phyloP scores from a whole-genome alignment of 129 eudicot species.

The Saposhnikovia divaricata region DNA sequence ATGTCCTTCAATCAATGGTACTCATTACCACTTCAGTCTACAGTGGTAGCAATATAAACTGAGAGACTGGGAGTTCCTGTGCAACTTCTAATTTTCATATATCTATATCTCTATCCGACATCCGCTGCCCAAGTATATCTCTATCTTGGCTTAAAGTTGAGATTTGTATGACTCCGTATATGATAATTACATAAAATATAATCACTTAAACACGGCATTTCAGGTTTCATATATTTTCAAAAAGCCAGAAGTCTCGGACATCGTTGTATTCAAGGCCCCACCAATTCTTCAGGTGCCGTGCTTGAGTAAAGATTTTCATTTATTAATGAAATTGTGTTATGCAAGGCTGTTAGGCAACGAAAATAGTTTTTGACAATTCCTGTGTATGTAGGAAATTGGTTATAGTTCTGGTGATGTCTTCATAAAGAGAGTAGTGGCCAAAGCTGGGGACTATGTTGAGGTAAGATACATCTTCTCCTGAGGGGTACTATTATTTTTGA shows the following conservation, averaged over 20 bases:
- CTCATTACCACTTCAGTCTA: neutral
- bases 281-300: constrained; percentile 72
- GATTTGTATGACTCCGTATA: neutral
- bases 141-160: neutral
- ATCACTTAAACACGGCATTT: neutral
- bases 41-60: too few species aligned
- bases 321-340: neutral
- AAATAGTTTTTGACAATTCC: constrained; percentile 3
- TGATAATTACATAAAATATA: neutral
- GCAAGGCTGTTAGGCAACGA: neutral
- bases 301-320: neutral
- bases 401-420: constrained; percentile 57
- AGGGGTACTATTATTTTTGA: neutral
- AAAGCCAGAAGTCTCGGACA: constrained; percentile 75
- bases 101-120: too few species aligned
- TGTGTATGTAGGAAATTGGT: constrained; percentile 48
- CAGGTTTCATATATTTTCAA: constrained; percentile 88
- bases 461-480: constrained; percentile 27
- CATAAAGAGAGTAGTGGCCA: constrained; percentile 82
- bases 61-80: too few species aligned
- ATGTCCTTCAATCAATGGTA: neutral
- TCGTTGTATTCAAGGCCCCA: constrained; percentile 89
- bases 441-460: constrained; percentile 80
- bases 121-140: too few species aligned
- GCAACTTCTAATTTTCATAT: too few species aligned